A percentile compares a stretch with the other conserved stretches of the same genome.
Evolutionary conservation across 768 basidiomycete species (phyloP).

Genomic region (Paxillus ammoniavirescens): DNA sequence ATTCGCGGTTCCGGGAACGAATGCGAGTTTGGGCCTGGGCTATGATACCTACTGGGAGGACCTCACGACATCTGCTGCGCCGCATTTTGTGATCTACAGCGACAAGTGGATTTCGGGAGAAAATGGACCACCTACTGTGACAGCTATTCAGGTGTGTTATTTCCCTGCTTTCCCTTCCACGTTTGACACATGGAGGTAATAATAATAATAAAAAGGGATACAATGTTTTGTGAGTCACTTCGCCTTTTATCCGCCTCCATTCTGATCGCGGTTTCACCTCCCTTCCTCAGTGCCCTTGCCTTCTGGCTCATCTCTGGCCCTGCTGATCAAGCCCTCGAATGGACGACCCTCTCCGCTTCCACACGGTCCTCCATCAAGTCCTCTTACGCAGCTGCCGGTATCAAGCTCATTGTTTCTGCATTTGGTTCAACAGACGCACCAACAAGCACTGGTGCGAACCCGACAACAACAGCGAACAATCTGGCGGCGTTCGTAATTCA

Average conservation of each 20-base stretch:
- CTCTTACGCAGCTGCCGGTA: slow-evolving; percentile 56
- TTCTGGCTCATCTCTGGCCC: slow-evolving; percentile 57
- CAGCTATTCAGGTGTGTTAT: slow-evolving; percentile 29
- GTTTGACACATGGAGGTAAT: too few relatives aligned
- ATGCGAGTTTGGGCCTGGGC: neutral
- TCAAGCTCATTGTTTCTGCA: slow-evolving; percentile 61
- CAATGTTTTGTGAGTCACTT: slow-evolving; percentile 52
- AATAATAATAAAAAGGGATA: slow-evolving; percentile 41
- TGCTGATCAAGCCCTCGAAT: slow-evolving; percentile 59
- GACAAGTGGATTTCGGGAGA: slow-evolving; percentile 37
- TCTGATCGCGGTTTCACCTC: neutral
- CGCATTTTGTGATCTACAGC: slow-evolving; percentile 40
- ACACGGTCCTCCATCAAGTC: slow-evolving; percentile 49
- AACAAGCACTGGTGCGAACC: slow-evolving; percentile 57
- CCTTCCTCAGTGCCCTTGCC: slow-evolving; percentile 39
- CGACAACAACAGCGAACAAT: slow-evolving; percentile 57
- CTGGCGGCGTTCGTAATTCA: slow-evolving; percentile 65
- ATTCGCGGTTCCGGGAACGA: neutral
- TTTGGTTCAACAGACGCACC: slow-evolving; percentile 58
- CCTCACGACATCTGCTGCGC: slow-evolving; percentile 26
- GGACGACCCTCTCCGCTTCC: slow-evolving; percentile 44
- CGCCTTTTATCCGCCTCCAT: neutral
- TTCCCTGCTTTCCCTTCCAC: neutral
- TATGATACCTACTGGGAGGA: neutral
- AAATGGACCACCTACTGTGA: slow-evolving; percentile 37